These are phyloP conservation scores for Aspergillus texensis DNA, from an alignment of 2,329 filamentous ascomycete species.

Conservation along the genomic window DNA sequence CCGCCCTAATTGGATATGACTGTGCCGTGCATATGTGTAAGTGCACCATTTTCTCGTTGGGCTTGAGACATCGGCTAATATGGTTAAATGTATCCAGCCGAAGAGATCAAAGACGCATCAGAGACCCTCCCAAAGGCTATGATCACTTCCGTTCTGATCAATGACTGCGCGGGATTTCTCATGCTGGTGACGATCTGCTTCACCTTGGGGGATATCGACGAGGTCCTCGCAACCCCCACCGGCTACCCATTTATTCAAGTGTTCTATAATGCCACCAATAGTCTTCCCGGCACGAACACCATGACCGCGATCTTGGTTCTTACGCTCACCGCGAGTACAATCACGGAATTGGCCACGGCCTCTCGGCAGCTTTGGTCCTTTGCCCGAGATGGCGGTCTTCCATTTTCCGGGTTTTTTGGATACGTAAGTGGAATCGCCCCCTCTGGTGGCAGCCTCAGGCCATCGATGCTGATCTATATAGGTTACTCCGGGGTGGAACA, in stretches of 20 bases:
- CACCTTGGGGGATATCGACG: slow-evolving; percentile 37
- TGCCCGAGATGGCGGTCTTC: slow-evolving; percentile 46
- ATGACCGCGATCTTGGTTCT: slow-evolving; percentile 48
- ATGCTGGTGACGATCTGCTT: slow-evolving; percentile 46
- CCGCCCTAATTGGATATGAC: slow-evolving; percentile 46
- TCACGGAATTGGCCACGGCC: slow-evolving; percentile 35
- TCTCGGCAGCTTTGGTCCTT: slow-evolving; percentile 48
- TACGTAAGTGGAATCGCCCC: slow-evolving; percentile 11
- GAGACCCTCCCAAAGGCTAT: slow-evolving; percentile 42
- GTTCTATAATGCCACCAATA: slow-evolving; percentile 42
- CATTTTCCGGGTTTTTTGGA: slow-evolving; percentile 30
- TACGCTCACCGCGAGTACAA: slow-evolving; percentile 41
- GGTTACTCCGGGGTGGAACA: slow-evolving; percentile 42
- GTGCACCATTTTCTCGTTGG: slow-evolving; percentile 8
- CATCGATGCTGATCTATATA: slow-evolving; percentile 18
- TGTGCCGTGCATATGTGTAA: slow-evolving; percentile 50
- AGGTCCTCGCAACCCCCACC: slow-evolving; percentile 29
- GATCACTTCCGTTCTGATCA: slow-evolving; percentile 37
- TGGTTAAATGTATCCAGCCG: slow-evolving; percentile 22
- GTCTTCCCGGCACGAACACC: slow-evolving; percentile 43
- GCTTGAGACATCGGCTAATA: background rate
- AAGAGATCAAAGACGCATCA: slow-evolving; percentile 44
- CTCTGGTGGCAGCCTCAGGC: background rate
- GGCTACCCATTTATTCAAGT: slow-evolving; percentile 36
- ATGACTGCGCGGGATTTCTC: slow-evolving; percentile 41